phyloP scores from a whole-genome alignment of 1,139 yeast species.

The Kurtzmaniella quercitrusa region DNA sequence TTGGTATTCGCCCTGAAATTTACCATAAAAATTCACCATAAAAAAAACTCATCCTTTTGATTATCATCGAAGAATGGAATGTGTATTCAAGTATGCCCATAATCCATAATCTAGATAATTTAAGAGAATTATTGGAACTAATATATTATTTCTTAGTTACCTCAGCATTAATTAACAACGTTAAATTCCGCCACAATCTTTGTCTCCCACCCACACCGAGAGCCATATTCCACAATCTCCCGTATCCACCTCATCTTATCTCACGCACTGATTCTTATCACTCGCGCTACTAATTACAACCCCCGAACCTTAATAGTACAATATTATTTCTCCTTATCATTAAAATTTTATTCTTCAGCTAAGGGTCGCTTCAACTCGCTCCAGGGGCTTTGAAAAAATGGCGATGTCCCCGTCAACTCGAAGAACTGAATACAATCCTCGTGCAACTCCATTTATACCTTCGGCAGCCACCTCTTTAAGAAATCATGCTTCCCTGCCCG shows the following conservation, averaged over 20 bases:
- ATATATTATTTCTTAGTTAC: too few relatives aligned
- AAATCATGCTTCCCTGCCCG: not conserved
- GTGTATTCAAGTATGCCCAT: too few relatives aligned
- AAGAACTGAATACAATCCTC: constrained; percentile 2
- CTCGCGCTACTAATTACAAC: not conserved
- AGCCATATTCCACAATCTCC: not conserved
- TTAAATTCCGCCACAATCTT: not conserved
- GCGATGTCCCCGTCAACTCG: constrained; percentile 1
- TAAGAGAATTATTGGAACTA: too few relatives aligned
- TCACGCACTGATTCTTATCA: not conserved
- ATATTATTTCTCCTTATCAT: not conserved
- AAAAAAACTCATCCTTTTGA: too few relatives aligned
- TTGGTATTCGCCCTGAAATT: too few relatives aligned
- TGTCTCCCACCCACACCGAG: not conserved
- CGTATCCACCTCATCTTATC: not conserved
- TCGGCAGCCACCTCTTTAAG: not conserved
- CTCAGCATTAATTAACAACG: too few relatives aligned
- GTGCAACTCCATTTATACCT: constrained; percentile 1
- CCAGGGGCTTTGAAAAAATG: not conserved
- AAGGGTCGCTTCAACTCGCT: not conserved
- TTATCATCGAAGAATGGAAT: too few relatives aligned
- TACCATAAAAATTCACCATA: too few relatives aligned
- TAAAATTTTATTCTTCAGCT: not conserved
- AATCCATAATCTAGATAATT: too few relatives aligned
- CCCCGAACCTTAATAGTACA: not conserved